Base-by-base conservation (phyloP, 148 eudicot species). In the Arctostaphylos glauca region DNA sequence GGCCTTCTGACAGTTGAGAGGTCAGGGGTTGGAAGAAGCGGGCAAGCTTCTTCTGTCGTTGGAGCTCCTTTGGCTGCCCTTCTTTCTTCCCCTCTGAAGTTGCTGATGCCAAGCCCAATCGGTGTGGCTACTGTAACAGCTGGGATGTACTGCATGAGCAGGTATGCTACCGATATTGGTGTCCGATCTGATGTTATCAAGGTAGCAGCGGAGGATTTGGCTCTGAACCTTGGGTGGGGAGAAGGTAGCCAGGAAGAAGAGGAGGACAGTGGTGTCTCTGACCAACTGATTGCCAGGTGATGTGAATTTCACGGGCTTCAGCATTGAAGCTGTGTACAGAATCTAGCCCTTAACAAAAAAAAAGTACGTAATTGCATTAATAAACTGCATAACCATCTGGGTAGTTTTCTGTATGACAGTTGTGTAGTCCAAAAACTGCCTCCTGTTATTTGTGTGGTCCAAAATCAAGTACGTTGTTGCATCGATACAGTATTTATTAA, bases 41-140 rank as follows among this genome's bases (percentile, higher is more conserved):
- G 98, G 19, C 98, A 95, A 82, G 98, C 98, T 78, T 93, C 94
- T 53, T 91, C 94, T 43, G 87, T 93, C 2, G 58, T 95, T 47
- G 97, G 98, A 81, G 98, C 97, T 23, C 97, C 97, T 41, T 83
- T 92, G 75, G 98, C 98, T 41, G 97, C 97, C 19, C 91, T 95
- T 44, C 91, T 92, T 52, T 95, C 98, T 41, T 88, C 97, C 44
- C 97, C 97, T 77, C 84, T 93, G 70, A 95, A 92, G 78, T 77
- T 93, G 68, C 82, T 93, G 59, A 90, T 92, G 88, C 94, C 98
- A 3, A 91, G 94, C 77, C 95, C 96, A 13, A 91, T 92, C 25
- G 97, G 97, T 31, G 89, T 93, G 77, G 98, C 96, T 47, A 90
- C 97, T 15, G 88, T 90, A 71, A 92, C 98, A 50, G 97, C 97